These are phyloP conservation scores for Cnidoscolus chayamansa DNA, from an alignment of 441 rosid species.

Conservation along the genomic window DNA sequence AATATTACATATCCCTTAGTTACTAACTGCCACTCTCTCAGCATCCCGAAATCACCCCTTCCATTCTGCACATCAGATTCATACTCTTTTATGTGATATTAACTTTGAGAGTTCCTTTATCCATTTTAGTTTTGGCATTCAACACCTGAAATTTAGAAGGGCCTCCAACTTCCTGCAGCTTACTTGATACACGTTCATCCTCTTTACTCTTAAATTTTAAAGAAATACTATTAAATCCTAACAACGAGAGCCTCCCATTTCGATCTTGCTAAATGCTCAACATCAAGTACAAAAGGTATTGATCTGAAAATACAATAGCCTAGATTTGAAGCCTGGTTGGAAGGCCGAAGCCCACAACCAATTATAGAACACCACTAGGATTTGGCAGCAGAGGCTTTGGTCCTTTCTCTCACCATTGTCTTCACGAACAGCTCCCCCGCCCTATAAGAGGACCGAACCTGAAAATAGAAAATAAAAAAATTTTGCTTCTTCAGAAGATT, in stretches of 20 bases:
- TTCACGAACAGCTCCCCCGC: constrained; percentile 91
- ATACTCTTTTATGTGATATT: too few species aligned
- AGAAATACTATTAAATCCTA: not conserved
- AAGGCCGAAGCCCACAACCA: not conserved
- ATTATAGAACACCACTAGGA: constrained; percentile 12
- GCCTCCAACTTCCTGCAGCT: not conserved
- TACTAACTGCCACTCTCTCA: too few species aligned
- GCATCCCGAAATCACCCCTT: too few species aligned
- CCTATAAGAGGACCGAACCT: constrained; percentile 89
- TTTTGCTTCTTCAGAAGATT: not conserved
- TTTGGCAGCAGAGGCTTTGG: constrained; percentile 20
- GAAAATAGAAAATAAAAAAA: constrained; percentile 17
- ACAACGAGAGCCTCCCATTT: not conserved
- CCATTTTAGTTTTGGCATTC: too few species aligned
- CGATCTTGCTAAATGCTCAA: not conserved
- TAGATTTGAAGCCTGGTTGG: not conserved
- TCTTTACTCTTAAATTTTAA: not conserved
- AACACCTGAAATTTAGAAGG: too few species aligned
- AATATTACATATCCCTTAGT: too few species aligned
- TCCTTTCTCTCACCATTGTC: constrained; percentile 78
- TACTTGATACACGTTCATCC: not conserved
- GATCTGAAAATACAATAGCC: not conserved
- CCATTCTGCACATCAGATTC: too few species aligned
- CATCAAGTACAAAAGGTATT: not conserved
- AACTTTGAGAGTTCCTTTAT: too few species aligned